Evolutionary conservation across 371 early-diverging fungal species (phyloP), one percentile per base, ranked within the genome.

Genomic region (Paraphysoderma sedebokerense): DNA sequence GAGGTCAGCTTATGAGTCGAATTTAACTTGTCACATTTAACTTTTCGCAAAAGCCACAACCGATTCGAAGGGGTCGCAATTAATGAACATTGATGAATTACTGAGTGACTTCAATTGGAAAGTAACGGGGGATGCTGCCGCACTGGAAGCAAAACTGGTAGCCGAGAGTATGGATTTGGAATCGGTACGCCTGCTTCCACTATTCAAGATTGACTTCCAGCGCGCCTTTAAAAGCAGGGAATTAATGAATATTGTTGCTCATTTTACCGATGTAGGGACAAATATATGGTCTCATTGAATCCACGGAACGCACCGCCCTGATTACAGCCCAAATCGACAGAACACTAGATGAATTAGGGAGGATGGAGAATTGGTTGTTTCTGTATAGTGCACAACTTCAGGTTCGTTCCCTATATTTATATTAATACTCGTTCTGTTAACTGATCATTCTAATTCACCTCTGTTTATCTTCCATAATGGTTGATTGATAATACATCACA

Each of bases 251-350:
- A 27, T 7, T 40, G 39, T 53, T 57, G 1, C 56, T 58, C 32
- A 20, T 31, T 1, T 46, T 5, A 13, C 31, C 44, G 9, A 20
- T 51, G 17, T 38, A 83, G 84, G 81, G 84, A 17, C 90, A 91
- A 59, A 87, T 93, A 2, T 86, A 87, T 53, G 87, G 86, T 1
- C 86, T 93, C 48, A 82, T 93, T 31, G 82, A 87, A 56, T 82
- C 89, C 19, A 91, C 90, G 52, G 78, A 79, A 47, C 72, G 82
- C 47, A 87, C 88, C n/a, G 70, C 77, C 38, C 64, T 70, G 4
- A 79, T 93, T 22, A 72, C 88, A 17, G 66, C 63, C 19, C 79
- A 88, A 47, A 74, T 92, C 27, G 88, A 93, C 44, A 67, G 66
- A 23, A 82, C 89, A 1, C 66, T 88, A 22, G 48, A 65, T 19